phyloP scores from a whole-genome alignment of 345 rosid species.

The Tarenaya hassleriana region DNA sequence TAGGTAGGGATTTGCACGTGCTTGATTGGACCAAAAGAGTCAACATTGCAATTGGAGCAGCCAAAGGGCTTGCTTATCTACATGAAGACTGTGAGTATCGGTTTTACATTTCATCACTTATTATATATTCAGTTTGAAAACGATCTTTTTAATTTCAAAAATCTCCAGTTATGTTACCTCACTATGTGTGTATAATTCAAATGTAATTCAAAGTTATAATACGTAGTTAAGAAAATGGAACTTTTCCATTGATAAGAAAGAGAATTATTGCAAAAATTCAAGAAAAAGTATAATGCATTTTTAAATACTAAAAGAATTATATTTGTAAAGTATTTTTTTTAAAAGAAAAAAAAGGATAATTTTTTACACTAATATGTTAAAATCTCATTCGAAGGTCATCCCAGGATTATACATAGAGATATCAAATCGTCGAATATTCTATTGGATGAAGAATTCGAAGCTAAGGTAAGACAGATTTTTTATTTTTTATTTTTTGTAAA shows the following conservation, averaged over 20 bases:
- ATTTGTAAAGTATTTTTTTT: background rate
- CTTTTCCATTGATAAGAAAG: too few relatives aligned
- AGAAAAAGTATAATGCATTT: too few relatives aligned
- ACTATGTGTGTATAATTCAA: too few relatives aligned
- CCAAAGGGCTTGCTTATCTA: constrained; percentile 72
- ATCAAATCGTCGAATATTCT: constrained; percentile 70
- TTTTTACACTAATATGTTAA: background rate
- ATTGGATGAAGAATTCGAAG: constrained; percentile 56
- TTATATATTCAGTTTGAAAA: too few relatives aligned
- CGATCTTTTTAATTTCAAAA: too few relatives aligned
- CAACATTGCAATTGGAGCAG: constrained; percentile 68
- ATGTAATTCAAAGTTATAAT: too few relatives aligned
- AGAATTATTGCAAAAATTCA: too few relatives aligned
- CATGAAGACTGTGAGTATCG: constrained; percentile 65
- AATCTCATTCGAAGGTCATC: constrained; percentile 35
- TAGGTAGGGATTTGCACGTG: constrained; percentile 44
- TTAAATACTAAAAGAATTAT: too few relatives aligned
- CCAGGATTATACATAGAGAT: constrained; percentile 70
- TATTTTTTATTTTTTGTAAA: too few relatives aligned
- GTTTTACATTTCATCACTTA: background rate
- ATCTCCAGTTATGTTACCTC: too few relatives aligned
- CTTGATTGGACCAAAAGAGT: constrained; percentile 46
- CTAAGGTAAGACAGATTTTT: constrained; percentile 29
- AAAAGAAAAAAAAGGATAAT: background rate
- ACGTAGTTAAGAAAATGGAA: too few relatives aligned